Base-by-base conservation (phyloP, 345 rosid species). In the Cardamine resedifolia region DNA sequence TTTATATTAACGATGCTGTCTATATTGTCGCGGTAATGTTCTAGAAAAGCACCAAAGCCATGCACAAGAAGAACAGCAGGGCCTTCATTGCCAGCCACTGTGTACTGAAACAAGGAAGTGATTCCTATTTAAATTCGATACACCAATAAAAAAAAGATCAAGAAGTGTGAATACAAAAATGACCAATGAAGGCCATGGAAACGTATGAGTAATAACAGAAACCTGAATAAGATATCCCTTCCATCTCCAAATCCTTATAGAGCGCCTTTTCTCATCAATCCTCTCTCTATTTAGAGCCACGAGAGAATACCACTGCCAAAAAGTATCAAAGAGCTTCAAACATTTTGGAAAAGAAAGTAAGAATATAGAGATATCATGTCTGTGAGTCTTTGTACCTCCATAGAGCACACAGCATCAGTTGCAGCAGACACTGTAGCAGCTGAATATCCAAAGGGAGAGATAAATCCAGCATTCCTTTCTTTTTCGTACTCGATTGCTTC, bases 41-140 rank as follows among this genome's bases (percentile, higher is more conserved):
- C 96, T 64, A 87, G 70, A 79, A 90, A 93, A 38, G 98, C 97
- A 74, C 97, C 98, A 87, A 93, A 93, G 62, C 98, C 97, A 82
- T 93, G 97, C 62, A 93, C 96, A 41, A 90, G 88, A 60, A 93
- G 87, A 71, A 78, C 74, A 2, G 94, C 83, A 66, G 96, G 96
- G 64, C 96, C 96, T 79, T 73, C 71, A 48, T 73, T 48, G 23
- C 96, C 98, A 76, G 47, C 81, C 55, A 79, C 77, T 26, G 87
- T 80, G 71, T 90, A 93, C 97, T 76, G 75, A 70, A 44, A 61
- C 72, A 64, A 74, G 60, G 43, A 63, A 72, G 51, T 44, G 64
- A 50, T 61, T 69, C 49, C 56, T 68, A 16, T 55, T 64, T 18
- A 49, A 24, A 16, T 50, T 23, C 15, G 34, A 60, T 34, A 50